Percentiles rank a stretch among this genome's conserved stretches.
phyloP scores from a whole-genome alignment of 305 asterid species.

The Fraxinus velutina region DNA sequence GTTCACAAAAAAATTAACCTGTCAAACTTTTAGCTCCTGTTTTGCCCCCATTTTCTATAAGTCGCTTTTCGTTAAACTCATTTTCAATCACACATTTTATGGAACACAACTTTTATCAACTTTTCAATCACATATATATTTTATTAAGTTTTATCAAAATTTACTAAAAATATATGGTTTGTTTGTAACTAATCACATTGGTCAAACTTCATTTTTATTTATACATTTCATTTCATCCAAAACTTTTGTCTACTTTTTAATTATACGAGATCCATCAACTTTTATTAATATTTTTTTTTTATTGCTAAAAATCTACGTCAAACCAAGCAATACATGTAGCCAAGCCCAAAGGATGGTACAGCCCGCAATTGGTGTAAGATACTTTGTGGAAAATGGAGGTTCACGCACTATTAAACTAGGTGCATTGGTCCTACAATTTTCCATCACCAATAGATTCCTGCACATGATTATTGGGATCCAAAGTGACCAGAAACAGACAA shows the following conservation, averaged over 20 bases:
- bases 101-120: background rate
- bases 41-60: no score
- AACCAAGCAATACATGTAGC: background rate
- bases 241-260: no score
- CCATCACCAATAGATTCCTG: background rate
- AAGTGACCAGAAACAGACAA: slow-evolving; percentile 23
- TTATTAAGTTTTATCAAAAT: no score
- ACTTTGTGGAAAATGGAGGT: background rate
- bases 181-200: background rate
- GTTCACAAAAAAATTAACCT: no score
- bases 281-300: no score
- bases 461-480: slow-evolving; percentile 24
- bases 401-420: background rate
- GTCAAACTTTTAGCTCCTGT: background rate
- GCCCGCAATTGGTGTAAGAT: background rate
- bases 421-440: no score
- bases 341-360: background rate
- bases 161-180: background rate
- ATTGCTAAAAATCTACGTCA: background rate
- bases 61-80: no score
- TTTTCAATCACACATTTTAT: no score
- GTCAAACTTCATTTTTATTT: no score
- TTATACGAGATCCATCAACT: no score
- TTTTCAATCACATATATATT: no score
- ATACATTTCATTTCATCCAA: background rate